Evolutionary conservation across 495 filamentous ascomycete species (phyloP), one percentile per base, ranked within the genome.

Genomic region (Penicillium alfredii): DNA sequence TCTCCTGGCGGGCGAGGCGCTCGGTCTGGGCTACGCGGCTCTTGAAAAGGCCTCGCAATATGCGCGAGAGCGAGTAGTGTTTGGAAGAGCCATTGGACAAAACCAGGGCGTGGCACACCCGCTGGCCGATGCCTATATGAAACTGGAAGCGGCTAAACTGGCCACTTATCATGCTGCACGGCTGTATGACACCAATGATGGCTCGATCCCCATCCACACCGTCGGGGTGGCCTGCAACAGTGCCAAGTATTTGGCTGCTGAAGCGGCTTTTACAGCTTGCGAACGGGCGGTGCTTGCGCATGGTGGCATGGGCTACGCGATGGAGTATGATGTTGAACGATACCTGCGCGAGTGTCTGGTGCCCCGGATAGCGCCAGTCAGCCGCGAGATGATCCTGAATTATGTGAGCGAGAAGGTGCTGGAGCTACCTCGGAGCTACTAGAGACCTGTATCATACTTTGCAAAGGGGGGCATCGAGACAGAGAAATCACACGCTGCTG

Each of bases 31-130:
- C 1, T 88, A 88, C 46, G 81, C 74, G 0, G 84, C 84, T 2
- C 63, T 90, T 16, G 68, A 71, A 24, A 68, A 70, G 33, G 80
- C 84, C 1, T 63, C 81, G 0, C 65, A 68, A 13, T 88, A 88
- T 46, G 82, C 84, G 1, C 69, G 71, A 30, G 77, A 84, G 22
- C 69, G 84, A 0, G 61, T 78, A 3, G 80, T 88, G 0, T 88
- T 88, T 49, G 77, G 77, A 6, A 61, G 80, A 4, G 70, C 80
- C 0, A 88, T 88, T 29, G 82, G 85, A 0, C 71, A 77, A 51
- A 88, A 87, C 49, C 83, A 88, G 55, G 80, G 75, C 3, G 80
- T 88, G 26, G 73, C 80, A 14, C 82, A 88, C 58, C 84, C 82
- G 8, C 68, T 89, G 21, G 82, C 85, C 0, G 70, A 78, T 37